Conservation (phyloP, 2,329 filamentous ascomycete genomes). For the Elsinoe arachidis region DNA sequence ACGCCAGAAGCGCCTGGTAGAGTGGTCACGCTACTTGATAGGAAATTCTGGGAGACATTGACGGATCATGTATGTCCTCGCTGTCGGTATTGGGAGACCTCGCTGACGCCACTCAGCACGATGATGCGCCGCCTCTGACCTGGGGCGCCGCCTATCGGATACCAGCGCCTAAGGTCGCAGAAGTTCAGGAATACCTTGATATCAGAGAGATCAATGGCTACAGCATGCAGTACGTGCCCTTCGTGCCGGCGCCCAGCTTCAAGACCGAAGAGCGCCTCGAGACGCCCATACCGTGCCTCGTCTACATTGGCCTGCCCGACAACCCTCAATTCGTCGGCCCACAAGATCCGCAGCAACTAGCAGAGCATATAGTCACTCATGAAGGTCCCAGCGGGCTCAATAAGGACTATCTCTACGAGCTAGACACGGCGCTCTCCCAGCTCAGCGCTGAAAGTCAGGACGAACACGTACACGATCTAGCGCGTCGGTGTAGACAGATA, state of each 20-base stretch:
- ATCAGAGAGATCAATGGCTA: conserved; percentile 98
- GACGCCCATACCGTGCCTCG: conserved; percentile 50
- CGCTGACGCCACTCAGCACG: conserved; percentile 37
- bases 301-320: conserved; percentile 88
- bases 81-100: not conserved
- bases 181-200: conserved; percentile 84
- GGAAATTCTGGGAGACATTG: conserved; percentile 71
- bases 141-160: conserved; percentile 78
- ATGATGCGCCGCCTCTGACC: conserved; percentile 55
- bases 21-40: conserved; percentile 86
- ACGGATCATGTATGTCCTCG: conserved; percentile 47
- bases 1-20: conserved; percentile 80
- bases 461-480: conserved; percentile 75
- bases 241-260: conserved; percentile 51
- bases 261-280: conserved; percentile 35
- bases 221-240: conserved; percentile 81
- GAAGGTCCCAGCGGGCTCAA: conserved; percentile 81
- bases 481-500: conserved; percentile 59
- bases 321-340: conserved; percentile 88
- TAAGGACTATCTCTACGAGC: conserved; percentile 73
- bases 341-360: conserved; percentile 68
- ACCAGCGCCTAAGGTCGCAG: conserved; percentile 57
- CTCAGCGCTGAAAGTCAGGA: conserved; percentile 72
- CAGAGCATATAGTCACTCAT: conserved; percentile 69
- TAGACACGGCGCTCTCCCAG: conserved; percentile 65